These are phyloP conservation scores for Durotheca rogersii DNA, from an alignment of 495 filamentous ascomycete species.

Conservation along the genomic window DNA sequence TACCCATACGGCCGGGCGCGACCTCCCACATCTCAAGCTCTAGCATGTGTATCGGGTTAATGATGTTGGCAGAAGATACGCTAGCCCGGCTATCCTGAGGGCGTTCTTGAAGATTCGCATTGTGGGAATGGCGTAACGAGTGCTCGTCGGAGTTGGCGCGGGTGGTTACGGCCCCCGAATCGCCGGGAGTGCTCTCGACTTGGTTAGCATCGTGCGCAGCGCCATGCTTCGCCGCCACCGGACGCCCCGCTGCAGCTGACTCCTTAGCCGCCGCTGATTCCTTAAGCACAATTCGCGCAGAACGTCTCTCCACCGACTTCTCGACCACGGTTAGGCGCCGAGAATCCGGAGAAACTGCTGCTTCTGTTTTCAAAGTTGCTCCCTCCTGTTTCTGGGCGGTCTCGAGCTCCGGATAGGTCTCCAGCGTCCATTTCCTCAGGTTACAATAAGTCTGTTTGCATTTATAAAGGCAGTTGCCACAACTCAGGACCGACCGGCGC, in stretches of 20 bases:
- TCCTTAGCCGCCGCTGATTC: neutral
- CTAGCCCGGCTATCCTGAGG: neutral
- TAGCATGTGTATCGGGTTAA: constrained; percentile 19
- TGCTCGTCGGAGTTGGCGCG: neutral
- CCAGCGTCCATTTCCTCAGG: constrained; percentile 28
- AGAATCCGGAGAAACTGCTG: neutral
- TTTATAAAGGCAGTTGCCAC: constrained; percentile 41
- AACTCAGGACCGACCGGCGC: constrained; percentile 17
- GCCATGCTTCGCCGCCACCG: no score
- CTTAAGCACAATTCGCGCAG: neutral
- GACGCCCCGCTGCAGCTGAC: no score
- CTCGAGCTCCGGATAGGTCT: constrained; percentile 11
- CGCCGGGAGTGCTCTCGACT: no score
- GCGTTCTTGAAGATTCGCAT: neutral
- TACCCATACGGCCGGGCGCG: constrained; percentile 33
- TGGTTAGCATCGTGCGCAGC: no score
- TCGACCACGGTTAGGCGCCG: neutral
- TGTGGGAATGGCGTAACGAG: neutral
- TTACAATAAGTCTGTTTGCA: constrained; percentile 32
- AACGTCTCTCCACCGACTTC: constrained; percentile 4
- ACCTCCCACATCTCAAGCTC: constrained; percentile 45
- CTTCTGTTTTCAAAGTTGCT: neutral
- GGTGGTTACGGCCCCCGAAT: no score
- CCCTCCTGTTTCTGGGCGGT: neutral
- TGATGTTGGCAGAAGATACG: neutral